Evolutionary conservation across 768 basidiomycete species (phyloP).

Genomic region (Auriculariales sp.): DNA sequence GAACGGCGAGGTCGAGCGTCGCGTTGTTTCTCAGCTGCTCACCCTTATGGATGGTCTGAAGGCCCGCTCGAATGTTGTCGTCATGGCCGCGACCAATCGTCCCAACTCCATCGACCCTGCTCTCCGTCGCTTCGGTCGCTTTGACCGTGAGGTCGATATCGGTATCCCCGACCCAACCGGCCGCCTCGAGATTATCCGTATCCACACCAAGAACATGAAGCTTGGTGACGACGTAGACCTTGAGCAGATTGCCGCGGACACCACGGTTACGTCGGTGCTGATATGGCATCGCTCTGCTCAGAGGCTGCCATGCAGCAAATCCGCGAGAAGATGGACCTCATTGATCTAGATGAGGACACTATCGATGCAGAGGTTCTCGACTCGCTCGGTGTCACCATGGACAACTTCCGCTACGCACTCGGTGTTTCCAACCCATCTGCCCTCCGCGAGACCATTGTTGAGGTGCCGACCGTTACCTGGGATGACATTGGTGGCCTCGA

Average conservation of each 20-base stretch:
- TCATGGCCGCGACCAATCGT: constrained; percentile 98
- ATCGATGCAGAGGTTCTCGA: constrained; percentile 99
- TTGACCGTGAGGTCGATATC: constrained; percentile 98
- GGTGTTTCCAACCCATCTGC: constrained; percentile 97
- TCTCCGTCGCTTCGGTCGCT: constrained; percentile 95
- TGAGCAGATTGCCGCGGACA: constrained; percentile 97
- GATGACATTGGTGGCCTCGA: constrained; percentile 99
- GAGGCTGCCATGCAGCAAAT: constrained; percentile 99
- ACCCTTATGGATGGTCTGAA: constrained; percentile 99
- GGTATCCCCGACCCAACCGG: constrained; percentile 99
- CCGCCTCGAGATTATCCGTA: constrained; percentile 94
- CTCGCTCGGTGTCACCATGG: constrained; percentile 98
- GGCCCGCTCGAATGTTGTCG: constrained; percentile 96
- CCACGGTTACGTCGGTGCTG: constrained; percentile 99
- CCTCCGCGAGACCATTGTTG: constrained; percentile 96
- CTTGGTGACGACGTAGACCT: constrained; percentile 91
- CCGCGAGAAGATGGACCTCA: constrained; percentile 98
- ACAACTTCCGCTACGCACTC: constrained; percentile 98
- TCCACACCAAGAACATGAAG: constrained; percentile 99
- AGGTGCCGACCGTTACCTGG: constrained; percentile 98
- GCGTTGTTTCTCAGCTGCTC: constrained; percentile 94
- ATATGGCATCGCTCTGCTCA: constrained; percentile 92
- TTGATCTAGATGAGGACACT: constrained; percentile 92
- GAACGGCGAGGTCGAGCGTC: constrained; percentile 98
- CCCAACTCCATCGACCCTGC: constrained; percentile 99